phyloP scores from a whole-genome alignment of 768 basidiomycete species.

The Cystobasidium tubakii region DNA sequence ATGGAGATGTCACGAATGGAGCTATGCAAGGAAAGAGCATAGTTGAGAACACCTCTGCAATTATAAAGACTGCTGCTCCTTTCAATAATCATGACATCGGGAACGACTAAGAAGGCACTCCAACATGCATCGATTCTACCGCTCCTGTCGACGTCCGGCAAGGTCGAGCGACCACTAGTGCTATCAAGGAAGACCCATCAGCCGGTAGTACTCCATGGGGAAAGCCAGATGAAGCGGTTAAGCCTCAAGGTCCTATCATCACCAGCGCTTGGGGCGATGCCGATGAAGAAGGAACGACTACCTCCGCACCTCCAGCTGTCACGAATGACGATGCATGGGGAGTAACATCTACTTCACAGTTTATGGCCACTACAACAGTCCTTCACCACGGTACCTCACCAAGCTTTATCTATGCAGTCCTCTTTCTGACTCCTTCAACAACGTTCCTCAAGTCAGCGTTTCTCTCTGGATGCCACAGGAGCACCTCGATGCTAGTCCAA shows the following conservation, averaged over 20 bases:
- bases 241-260: neutral
- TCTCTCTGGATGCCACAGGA: neutral
- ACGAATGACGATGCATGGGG: neutral
- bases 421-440: neutral
- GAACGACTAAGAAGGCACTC: no score
- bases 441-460: neutral
- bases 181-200: neutral
- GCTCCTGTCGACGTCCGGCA: neutral
- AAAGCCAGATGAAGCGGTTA: neutral
- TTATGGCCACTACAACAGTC: neutral
- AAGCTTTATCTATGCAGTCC: neutral
- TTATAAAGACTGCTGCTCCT: no score
- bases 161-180: neutral
- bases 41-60: no score
- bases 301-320: neutral
- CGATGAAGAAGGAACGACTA: neutral
- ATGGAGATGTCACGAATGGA: no score
- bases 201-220: neutral
- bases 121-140: no score
- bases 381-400: neutral
- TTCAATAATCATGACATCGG: no score
- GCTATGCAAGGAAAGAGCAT: no score
- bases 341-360: neutral
- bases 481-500: neutral
- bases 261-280: neutral